Conservation (phyloP, 805 yeast genomes). For the Saccharomycopsis babjevae region DNA sequence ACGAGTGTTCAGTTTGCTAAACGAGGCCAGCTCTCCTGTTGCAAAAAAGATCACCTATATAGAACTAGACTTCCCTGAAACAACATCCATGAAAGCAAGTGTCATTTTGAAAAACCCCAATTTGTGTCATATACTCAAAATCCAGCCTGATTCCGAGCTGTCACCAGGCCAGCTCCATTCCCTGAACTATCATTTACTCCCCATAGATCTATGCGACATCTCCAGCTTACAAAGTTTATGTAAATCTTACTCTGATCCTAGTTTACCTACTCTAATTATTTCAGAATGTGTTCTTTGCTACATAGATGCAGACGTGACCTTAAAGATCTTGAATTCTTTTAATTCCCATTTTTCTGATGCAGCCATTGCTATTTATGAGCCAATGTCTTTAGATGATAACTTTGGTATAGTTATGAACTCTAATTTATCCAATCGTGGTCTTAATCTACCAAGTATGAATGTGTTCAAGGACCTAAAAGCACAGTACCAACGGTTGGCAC, state of each 20-base stretch:
- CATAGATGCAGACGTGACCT: conserved; percentile 40
- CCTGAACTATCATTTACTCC: conserved; percentile 39
- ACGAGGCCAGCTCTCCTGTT: conserved; percentile 19
- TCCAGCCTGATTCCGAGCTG: neutral
- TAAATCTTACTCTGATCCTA: conserved; percentile 22
- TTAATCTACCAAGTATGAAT: conserved; percentile 47
- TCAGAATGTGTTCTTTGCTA: conserved; percentile 77
- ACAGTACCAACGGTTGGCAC: conserved; percentile 24
- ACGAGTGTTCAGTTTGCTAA: conserved; percentile 43
- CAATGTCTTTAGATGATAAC: conserved; percentile 48
- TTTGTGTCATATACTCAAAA: neutral
- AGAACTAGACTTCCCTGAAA: conserved; percentile 57
- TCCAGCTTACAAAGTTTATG: conserved; percentile 12
- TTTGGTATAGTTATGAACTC: conserved; percentile 63
- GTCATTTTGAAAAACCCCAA: conserved; percentile 30
- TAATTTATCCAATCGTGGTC: conserved; percentile 51
- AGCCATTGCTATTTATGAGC: conserved; percentile 51
- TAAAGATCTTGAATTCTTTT: conserved; percentile 36
- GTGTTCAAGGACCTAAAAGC: conserved; percentile 37
- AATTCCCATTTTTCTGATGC: conserved; percentile 21
- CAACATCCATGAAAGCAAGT: conserved; percentile 40
- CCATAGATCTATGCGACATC: conserved; percentile 42
- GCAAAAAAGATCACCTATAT: conserved; percentile 31
- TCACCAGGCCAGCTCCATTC: conserved; percentile 24
- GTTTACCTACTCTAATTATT: conserved; percentile 48